Evolutionary conservation across 2,329 filamentous ascomycete genomes (phyloP).

Genomic region (Ramichloridium luteum): DNA sequence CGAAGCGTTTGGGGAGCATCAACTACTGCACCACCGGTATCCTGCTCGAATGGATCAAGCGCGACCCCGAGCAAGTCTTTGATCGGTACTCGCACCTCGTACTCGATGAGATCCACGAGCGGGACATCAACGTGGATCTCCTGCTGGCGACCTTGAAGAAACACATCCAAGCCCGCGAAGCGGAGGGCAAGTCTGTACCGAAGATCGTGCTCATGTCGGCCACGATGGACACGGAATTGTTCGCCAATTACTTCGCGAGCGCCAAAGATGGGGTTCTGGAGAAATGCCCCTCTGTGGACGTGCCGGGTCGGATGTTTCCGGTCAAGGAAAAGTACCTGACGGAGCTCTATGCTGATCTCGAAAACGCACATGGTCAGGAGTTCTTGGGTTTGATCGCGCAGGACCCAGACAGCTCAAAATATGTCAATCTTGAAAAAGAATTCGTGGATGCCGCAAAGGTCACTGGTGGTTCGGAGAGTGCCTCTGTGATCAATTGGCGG

Average conservation of each 20-base stretch:
- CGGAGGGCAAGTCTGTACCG: constrained; percentile 25
- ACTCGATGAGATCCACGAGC: constrained; percentile 42
- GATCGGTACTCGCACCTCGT: constrained; percentile 36
- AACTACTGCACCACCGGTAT: constrained; percentile 41
- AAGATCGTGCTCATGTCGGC: constrained; percentile 40
- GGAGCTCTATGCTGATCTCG: constrained; percentile 26
- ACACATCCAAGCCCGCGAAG: constrained; percentile 26
- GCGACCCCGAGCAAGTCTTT: constrained; percentile 28
- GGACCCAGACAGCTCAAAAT: constrained; percentile 8
- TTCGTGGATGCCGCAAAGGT: constrained; percentile 7
- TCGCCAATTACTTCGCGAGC: constrained; percentile 33
- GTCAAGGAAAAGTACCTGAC: constrained; percentile 34
- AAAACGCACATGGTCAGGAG: constrained; percentile 13
- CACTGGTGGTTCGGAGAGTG: constrained; percentile 1
- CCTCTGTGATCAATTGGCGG: constrained; percentile 30
- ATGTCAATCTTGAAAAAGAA: constrained; percentile 12
- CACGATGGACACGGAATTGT: constrained; percentile 34
- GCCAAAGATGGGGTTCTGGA: constrained; percentile 19
- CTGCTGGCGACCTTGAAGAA: constrained; percentile 35
- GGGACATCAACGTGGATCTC: constrained; percentile 35
- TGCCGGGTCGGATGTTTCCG: constrained; percentile 34
- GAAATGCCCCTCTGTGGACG: constrained; percentile 30
- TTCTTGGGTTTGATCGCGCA: constrained; percentile 6
- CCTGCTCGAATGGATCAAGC: constrained; percentile 33
- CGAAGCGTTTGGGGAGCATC: constrained; percentile 29